Conservation (phyloP, 169 alveolate species). For the Cryptosporidium tyzzeri region DNA sequence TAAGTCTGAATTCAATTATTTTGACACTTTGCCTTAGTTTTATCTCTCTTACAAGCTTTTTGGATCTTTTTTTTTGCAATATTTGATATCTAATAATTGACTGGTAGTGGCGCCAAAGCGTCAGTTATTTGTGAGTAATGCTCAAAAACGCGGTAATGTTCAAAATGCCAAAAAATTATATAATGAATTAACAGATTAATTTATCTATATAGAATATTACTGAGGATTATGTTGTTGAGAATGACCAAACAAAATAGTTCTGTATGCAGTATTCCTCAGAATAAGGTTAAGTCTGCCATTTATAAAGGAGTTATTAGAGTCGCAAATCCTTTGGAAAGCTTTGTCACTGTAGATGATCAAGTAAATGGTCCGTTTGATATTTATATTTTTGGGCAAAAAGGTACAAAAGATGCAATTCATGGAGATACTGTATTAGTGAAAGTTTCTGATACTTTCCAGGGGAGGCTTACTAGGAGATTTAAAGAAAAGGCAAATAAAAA, state of each 20-base stretch:
- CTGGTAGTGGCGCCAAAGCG: background rate
- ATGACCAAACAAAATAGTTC: background rate
- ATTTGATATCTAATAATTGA: too few relatives aligned
- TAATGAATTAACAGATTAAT: background rate
- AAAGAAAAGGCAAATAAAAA: background rate
- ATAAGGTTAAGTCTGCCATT: background rate
- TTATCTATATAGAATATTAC: too few relatives aligned
- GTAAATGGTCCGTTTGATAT: constrained; percentile 2
- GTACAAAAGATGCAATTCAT: background rate
- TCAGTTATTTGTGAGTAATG: background rate
- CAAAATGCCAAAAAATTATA: background rate
- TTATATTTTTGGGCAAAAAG: background rate
- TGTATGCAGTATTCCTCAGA: background rate
- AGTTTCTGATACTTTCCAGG: background rate
- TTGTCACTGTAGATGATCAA: constrained; percentile 1
- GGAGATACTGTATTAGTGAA: constrained; percentile 18
- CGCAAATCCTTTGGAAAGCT: constrained; percentile 14
- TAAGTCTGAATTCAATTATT: too few relatives aligned
- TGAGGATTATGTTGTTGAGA: background rate
- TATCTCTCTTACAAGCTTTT: background rate
- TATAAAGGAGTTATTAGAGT: constrained; percentile 19
- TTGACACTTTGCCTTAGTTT: too few relatives aligned
- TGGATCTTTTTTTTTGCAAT: background rate
- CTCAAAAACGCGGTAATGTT: background rate
- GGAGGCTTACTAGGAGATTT: background rate